A percentile compares a stretch with the other conserved stretches of the same genome.
These are phyloP conservation scores for Arabidopsis suecica DNA, from an alignment of 345 rosid species.

Conservation along the genomic window DNA sequence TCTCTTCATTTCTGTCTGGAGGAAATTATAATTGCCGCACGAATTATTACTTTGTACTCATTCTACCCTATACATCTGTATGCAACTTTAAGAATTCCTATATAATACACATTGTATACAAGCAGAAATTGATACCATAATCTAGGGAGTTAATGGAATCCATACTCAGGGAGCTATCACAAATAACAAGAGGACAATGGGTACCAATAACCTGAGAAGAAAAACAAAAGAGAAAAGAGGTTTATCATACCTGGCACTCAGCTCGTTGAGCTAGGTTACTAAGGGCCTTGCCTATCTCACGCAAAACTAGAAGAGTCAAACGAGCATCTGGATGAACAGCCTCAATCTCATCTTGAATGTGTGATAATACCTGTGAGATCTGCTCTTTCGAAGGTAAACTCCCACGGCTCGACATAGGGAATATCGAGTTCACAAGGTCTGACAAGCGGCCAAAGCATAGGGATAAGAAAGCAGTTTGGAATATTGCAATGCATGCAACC, in stretches of 20 bases:
- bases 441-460: slow-evolving; percentile 80
- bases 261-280: slow-evolving; percentile 81
- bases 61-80: slow-evolving; percentile 15
- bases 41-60: not conserved
- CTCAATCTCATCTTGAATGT: slow-evolving; percentile 91
- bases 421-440: slow-evolving; percentile 84
- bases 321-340: slow-evolving; percentile 89
- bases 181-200: not conserved
- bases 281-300: slow-evolving; percentile 84
- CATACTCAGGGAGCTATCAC: not conserved
- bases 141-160: slow-evolving; percentile 3
- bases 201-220: slow-evolving; percentile 9
- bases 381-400: slow-evolving; percentile 92
- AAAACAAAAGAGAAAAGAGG: not conserved
- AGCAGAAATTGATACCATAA: slow-evolving; percentile 3
- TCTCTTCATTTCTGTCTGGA: slow-evolving; percentile 3
- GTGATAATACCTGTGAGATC: slow-evolving; percentile 76
- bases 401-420: slow-evolving; percentile 95
- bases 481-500: slow-evolving; percentile 77
- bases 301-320: slow-evolving; percentile 90
- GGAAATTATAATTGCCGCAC: not conserved
- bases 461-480: slow-evolving; percentile 91
- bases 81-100: slow-evolving; percentile 2
- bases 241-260: slow-evolving; percentile 78
- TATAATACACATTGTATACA: not conserved